A percentile compares a stretch with the other conserved stretches of the same genome.
phyloP scores from a whole-genome alignment of 495 filamentous ascomycete genomes.

The Penicillium pancosmium region DNA sequence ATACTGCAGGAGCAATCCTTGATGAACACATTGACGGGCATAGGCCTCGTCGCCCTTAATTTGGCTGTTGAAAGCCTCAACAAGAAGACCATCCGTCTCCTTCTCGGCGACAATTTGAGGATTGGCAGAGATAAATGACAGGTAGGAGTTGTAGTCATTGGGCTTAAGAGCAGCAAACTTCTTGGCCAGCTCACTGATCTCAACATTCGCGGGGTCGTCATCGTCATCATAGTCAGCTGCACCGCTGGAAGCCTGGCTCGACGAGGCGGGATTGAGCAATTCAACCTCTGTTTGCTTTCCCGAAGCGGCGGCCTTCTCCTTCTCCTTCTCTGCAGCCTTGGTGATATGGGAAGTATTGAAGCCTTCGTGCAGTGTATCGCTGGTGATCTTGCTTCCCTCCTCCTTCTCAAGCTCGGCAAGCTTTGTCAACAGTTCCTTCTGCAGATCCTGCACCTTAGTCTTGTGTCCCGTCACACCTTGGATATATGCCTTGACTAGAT shows the following conservation, averaged over 20 bases:
- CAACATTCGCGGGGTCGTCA: conserved; percentile 71
- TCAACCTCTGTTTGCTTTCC: conserved; percentile 60
- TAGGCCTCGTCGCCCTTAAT: conserved; percentile 73
- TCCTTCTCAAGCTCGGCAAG: conserved; percentile 84
- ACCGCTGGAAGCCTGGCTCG: conserved; percentile 45
- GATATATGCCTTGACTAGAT: conserved; percentile 71
- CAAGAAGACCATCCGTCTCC: conserved; percentile 87
- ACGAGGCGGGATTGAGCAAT: conserved; percentile 73
- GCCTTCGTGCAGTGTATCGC: conserved; percentile 86
- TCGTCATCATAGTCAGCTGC: conserved; percentile 61
- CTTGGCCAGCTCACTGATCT: conserved; percentile 73
- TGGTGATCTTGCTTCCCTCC: conserved; percentile 89
- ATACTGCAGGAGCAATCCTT: conserved; percentile 90
- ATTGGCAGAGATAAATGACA: conserved; percentile 74
- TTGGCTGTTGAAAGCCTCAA: conserved; percentile 87
- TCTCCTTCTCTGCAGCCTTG: conserved; percentile 57
- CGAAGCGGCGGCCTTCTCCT: conserved; percentile 36
- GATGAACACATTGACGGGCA: conserved; percentile 89
- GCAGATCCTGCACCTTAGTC: conserved; percentile 73
- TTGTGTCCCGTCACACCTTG: conserved; percentile 75
- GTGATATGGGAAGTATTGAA: conserved; percentile 81
- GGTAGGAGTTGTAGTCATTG: conserved; percentile 70
- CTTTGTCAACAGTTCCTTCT: conserved; percentile 70
- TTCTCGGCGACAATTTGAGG: conserved; percentile 79
- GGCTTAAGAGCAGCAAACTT: conserved; percentile 77